Base-by-base conservation (phyloP, 2,329 filamentous ascomycete species). In the Phymatotrichopsis omnivora region DNA sequence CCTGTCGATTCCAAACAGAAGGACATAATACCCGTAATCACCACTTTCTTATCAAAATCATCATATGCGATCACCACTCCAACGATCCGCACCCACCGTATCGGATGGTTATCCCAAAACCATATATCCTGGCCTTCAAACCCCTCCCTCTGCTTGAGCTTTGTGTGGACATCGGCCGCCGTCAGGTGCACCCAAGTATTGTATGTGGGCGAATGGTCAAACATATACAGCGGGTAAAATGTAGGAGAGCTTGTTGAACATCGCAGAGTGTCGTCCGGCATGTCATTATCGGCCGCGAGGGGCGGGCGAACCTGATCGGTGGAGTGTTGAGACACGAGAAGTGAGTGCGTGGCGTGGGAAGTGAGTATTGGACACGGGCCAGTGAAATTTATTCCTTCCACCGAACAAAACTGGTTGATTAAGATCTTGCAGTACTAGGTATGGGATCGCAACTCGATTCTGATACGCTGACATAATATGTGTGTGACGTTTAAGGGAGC, bases 1-100 rank as follows among this genome's bases (percentile, higher is more conserved):
- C 16, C 5, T n/a, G 19, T 19, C 11, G 23, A 23, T 24, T 17
- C 17, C 11, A 23, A 19, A 17, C 11, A 11, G 14, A 27, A 24
- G 23, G 11, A 19, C 28, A 24, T 10, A 16, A 19, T 36, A 49
- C 47, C 22, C n/a, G 40, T 35, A 32, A 48, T 32, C 10, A 16
- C 20, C 11, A n/a, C 14, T 7, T 41, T 31, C 10, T 31, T 39
- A n/a, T 53, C 49, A 45, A 67, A 72, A 17, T 76, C 68, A 52
- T 76, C 71, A 27, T 76, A 64, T 10, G 73, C 74, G 44, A 86
- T 77, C 17, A 89, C 71, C 7, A 85, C 63, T 23, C 84, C 84
- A 6, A 77, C 72, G 24, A 87, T 63, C 51, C 79, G 77, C 42
- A 83, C 74, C 74, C 79, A 87, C 70, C 77, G 76, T 56, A 89